Percentiles rank a stretch among this genome's conserved stretches.
Evolutionary conservation across 768 basidiomycete genomes (phyloP).

Genomic region (Pleurotus tuoliensis): DNA sequence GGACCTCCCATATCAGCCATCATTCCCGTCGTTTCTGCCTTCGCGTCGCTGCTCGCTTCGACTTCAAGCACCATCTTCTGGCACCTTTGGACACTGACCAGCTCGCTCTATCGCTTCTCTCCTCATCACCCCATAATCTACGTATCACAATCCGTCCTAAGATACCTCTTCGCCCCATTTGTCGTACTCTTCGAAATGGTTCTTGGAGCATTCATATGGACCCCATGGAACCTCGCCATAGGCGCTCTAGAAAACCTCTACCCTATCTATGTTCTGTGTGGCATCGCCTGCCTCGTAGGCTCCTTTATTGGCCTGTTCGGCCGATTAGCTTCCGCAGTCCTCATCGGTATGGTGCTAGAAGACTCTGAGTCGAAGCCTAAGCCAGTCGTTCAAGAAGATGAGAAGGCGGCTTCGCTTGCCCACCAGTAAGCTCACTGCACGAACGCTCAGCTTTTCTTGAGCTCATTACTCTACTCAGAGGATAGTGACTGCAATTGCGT

Average conservation of each 20-base stretch:
- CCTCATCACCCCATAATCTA: slow-evolving; percentile 23
- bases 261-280: slow-evolving; percentile 54
- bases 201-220: slow-evolving; percentile 36
- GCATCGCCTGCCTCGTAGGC: slow-evolving; percentile 53
- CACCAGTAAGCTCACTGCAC: too few relatives aligned
- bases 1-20: neutral
- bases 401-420: too few relatives aligned
- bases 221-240: slow-evolving; percentile 37
- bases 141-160: neutral
- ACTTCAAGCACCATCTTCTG: neutral
- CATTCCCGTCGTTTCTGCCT: neutral
- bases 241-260: slow-evolving; percentile 42
- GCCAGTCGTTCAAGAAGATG: too few relatives aligned
- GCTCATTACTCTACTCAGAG: too few relatives aligned
- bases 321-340: neutral
- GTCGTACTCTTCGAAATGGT: slow-evolving; percentile 36
- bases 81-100: neutral
- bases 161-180: slow-evolving; percentile 47
- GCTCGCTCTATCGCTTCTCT: slow-evolving; percentile 17
- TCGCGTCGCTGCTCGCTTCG: neutral
- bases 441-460: too few relatives aligned
- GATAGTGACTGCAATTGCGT: too few relatives aligned
- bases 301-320: slow-evolving; percentile 40
- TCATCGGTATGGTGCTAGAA: neutral
- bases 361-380: neutral